Base-by-base conservation (phyloP, 169 alveolate species). In the Perkinsus marinus region DNA sequence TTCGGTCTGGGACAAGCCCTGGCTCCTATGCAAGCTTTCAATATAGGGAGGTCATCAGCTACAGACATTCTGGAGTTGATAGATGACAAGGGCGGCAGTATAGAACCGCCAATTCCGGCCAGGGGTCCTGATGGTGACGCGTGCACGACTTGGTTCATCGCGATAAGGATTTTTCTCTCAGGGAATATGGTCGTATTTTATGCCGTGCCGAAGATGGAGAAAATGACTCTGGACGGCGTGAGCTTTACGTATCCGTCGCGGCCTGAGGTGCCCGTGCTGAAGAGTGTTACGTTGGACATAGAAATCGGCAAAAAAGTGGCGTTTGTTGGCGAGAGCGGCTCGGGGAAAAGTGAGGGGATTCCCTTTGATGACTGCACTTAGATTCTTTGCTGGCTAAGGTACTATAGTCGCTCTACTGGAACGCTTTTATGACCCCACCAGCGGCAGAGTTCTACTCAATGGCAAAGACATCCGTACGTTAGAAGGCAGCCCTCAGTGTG, bases 251-350 rank as follows among this genome's bases (percentile, higher is more conserved):
- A 93, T 39, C 94, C 94, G 22, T n/a, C 89, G 36, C 79, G 90
- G 2, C 94, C 94, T n/a, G 91, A 93, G 39, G 90, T 90, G 19
- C 68, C 10, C 3, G 92, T 93, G 7, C 89, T 92, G 95, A 96
- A 79, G 94, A 95, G 39, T 94, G 94, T 93, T 38, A 22, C 41
- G 39, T 57, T 95, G 57, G 46, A 91, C 34, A 94, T 96, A 0
- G 43, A 91, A 39, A 93, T 96, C n/a, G 96, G 97, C 69, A 93
- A 95, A 91, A 93, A 92, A 68, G 96, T 98, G 5, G 99, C 99
- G 46, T 95, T 98, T 90, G 98, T 97, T 68, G 99, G 99, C 0
- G 94, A 96, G n/a, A 96, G 98, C 30, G 99, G 99, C 13, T 92
- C 97, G 89, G 99, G 99, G 36, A 98, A 98, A 94, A 95, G 97